Evolutionary conservation across 2,329 filamentous ascomycete genomes (phyloP).

Genomic region (Dactylellina parvicollis): DNA sequence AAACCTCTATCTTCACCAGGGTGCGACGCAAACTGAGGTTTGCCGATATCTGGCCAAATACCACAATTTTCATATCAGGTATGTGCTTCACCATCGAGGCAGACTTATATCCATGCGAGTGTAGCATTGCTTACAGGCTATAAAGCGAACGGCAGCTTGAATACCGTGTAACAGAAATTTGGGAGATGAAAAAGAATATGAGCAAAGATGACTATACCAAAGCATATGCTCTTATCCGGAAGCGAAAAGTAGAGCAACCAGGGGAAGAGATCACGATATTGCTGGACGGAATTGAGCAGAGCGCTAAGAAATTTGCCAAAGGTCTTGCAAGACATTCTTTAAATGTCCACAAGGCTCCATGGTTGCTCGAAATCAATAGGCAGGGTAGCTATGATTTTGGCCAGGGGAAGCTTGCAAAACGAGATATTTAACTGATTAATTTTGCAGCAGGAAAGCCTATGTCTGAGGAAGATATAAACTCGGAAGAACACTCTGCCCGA

Average conservation of each 20-base stretch:
- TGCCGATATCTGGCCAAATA: neutral
- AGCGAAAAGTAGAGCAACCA: neutral
- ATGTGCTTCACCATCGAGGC: neutral
- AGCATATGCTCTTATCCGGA: neutral
- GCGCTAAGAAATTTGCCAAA: neutral
- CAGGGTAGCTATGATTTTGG: neutral
- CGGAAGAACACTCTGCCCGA: too few species aligned
- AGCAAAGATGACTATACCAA: neutral
- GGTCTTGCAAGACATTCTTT: neutral
- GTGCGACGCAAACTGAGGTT: neutral
- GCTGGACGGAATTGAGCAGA: neutral
- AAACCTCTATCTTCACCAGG: constrained; percentile 16
- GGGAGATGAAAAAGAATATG: constrained; percentile 1
- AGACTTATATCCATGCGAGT: too few species aligned
- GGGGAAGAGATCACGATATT: neutral
- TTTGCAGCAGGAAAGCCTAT: too few species aligned
- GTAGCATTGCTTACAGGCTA: neutral
- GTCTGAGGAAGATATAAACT: too few species aligned
- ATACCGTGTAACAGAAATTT: neutral
- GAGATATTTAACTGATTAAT: too few species aligned
- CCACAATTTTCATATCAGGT: neutral
- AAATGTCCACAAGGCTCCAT: neutral
- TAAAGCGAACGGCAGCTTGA: constrained; percentile 19
- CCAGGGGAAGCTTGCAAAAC: too few species aligned
- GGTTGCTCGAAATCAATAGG: neutral